Percentiles rank a stretch among this genome's conserved stretches.
Evolutionary conservation across 495 filamentous ascomycete genomes (phyloP).

Genomic region (Podospora didyma): DNA sequence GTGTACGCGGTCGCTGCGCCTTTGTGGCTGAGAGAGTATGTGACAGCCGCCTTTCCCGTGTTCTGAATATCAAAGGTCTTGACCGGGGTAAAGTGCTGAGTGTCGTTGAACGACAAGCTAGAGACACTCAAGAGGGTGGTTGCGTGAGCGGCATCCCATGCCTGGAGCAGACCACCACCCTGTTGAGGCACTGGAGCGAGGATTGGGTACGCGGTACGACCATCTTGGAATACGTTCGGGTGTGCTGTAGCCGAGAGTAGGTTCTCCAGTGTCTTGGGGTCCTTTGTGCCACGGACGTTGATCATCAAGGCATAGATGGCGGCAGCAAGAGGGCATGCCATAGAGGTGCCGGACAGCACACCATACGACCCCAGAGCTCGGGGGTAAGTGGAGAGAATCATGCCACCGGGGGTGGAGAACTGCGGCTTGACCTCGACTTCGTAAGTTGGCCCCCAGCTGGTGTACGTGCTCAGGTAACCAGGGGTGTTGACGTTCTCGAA

Average conservation of each 20-base stretch:
- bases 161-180: slow-evolving; percentile 54
- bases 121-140: slow-evolving; percentile 49
- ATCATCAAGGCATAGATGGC: slow-evolving; percentile 52
- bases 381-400: slow-evolving; percentile 55
- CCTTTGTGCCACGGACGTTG: slow-evolving; percentile 44
- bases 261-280: slow-evolving; percentile 44
- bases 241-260: slow-evolving; percentile 41
- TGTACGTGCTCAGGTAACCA: slow-evolving; percentile 48
- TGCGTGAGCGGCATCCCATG: slow-evolving; percentile 51
- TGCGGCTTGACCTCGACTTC: slow-evolving; percentile 54
- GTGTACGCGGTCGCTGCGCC: slow-evolving; percentile 45
- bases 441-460: slow-evolving; percentile 54
- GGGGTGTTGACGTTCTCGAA: slow-evolving; percentile 34
- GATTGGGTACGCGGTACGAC: slow-evolving; percentile 29
- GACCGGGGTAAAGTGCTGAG: slow-evolving; percentile 43
- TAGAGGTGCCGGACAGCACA: slow-evolving; percentile 55
- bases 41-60: slow-evolving; percentile 39
- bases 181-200: slow-evolving; percentile 55
- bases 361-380: slow-evolving; percentile 48
- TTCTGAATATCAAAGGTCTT: slow-evolving; percentile 52
- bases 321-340: slow-evolving; percentile 55
- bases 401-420: slow-evolving; percentile 50
- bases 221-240: slow-evolving; percentile 45
- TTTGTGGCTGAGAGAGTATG: slow-evolving; percentile 42
- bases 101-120: slow-evolving; percentile 57